Conservation (phyloP, 2,329 filamentous ascomycete species). For the Magnaporthiopsis poae region DNA sequence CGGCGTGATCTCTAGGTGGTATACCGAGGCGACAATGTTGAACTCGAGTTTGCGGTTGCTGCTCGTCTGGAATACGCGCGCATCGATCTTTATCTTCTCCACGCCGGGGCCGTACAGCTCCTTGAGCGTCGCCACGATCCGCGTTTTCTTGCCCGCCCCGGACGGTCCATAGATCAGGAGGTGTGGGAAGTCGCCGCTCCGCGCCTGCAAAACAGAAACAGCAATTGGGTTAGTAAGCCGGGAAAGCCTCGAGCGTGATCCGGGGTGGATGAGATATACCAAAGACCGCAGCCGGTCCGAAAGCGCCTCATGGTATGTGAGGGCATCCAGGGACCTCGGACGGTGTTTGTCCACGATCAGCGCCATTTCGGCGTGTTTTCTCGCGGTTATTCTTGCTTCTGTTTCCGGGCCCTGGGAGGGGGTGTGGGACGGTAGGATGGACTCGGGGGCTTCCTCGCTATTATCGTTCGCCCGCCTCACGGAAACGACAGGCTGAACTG, state of each 20-base stretch:
- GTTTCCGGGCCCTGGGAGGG: not conserved
- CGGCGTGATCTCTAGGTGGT: conserved; percentile 96
- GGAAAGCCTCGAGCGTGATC: conserved; percentile 5
- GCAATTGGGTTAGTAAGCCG: not conserved
- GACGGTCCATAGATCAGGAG: conserved; percentile 94
- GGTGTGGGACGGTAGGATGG: not conserved
- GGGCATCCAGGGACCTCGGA: conserved; percentile 62
- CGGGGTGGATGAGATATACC: conserved; percentile 39
- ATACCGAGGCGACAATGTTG: conserved; percentile 94
- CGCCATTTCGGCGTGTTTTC: conserved; percentile 38
- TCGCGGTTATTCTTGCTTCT: too few species aligned
- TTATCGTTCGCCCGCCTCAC: not conserved
- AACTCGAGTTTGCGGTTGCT: conserved; percentile 97
- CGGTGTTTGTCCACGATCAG: conserved; percentile 64
- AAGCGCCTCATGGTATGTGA: conserved; percentile 82
- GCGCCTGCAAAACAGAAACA: conserved; percentile 49
- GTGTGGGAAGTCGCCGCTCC: conserved; percentile 95
- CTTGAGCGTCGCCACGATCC: conserved; percentile 88
- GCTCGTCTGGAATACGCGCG: conserved; percentile 88
- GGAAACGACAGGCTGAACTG: not conserved
- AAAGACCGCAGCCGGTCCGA: conserved; percentile 79
- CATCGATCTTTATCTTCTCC: conserved; percentile 99
- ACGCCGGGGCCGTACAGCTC: conserved; percentile 91
- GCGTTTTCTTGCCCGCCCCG: conserved; percentile 93
- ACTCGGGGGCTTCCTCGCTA: not conserved